Evolutionary conservation across 2,329 filamentous ascomycete species (phyloP).

Genomic region (Phyllosticta citrichinensis): DNA sequence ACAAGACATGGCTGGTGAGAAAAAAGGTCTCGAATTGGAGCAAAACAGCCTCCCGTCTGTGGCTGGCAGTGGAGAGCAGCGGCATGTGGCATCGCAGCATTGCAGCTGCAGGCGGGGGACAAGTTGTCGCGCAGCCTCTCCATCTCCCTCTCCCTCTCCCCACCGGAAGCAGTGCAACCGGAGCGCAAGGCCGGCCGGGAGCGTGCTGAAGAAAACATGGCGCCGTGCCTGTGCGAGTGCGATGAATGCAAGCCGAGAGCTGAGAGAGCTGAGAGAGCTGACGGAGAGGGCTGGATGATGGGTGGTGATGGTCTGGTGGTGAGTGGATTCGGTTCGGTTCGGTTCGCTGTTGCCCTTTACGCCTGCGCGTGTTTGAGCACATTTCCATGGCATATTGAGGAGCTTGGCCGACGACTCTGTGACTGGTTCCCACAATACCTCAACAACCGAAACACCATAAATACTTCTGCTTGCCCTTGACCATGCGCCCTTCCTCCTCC

Average conservation of each 20-base stretch:
- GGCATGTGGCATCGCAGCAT: background rate
- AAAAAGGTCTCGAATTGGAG: background rate
- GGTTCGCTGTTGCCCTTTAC: background rate
- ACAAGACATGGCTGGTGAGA: background rate
- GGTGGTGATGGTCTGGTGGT: background rate
- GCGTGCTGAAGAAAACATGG: background rate
- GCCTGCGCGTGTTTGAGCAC: background rate
- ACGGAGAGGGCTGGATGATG: no score
- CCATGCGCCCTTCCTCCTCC: background rate
- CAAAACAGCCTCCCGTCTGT: background rate
- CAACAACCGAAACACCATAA: background rate
- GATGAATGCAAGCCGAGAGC: background rate
- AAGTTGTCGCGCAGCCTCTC: background rate
- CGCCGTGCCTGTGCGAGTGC: background rate
- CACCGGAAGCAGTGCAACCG: background rate
- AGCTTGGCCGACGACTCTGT: background rate
- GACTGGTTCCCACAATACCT: background rate
- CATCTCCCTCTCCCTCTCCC: no score
- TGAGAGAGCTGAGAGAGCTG: background rate
- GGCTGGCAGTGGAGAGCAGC: background rate
- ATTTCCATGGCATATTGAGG: background rate
- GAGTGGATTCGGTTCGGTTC: background rate
- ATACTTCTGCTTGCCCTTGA: background rate
- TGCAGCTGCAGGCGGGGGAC: background rate
- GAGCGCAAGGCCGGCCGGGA: background rate